Percentiles rank a stretch among this genome's conserved stretches.
Evolutionary conservation across 805 yeast species (phyloP).

Genomic region (Sporopachydermia quercuum): DNA sequence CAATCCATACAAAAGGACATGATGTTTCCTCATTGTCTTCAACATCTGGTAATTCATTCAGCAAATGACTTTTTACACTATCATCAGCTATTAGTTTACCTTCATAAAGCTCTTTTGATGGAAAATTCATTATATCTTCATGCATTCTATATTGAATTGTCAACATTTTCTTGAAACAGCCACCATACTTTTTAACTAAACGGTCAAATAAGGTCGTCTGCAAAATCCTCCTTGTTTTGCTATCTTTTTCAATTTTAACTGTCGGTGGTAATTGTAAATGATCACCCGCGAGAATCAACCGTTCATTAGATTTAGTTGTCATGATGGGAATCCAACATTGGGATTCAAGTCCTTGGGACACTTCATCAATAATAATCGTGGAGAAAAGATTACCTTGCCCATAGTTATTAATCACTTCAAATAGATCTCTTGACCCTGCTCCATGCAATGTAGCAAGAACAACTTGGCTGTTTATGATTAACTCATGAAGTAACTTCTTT

Average conservation of each 20-base stretch:
- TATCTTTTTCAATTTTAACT: conserved; percentile 39
- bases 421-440: conserved; percentile 57
- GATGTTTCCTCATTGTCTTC: conserved; percentile 38
- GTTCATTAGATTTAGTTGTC: conserved; percentile 38
- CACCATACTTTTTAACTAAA: conserved; percentile 34
- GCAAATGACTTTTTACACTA: conserved; percentile 34
- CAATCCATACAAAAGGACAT: conserved; percentile 63
- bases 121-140: conserved; percentile 57
- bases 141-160: conserved; percentile 86
- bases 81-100: conserved; percentile 47
- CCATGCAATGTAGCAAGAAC: conserved; percentile 82
- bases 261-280: conserved; percentile 89
- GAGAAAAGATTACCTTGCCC: conserved; percentile 37
- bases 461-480: conserved; percentile 48
- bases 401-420: conserved; percentile 28
- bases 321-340: conserved; percentile 93
- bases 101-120: conserved; percentile 52
- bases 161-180: conserved; percentile 38
- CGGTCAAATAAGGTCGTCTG: conserved; percentile 73
- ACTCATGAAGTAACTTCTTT: conserved; percentile 39
- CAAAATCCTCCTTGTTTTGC: conserved; percentile 28
- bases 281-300: conserved; percentile 81
- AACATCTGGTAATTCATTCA: conserved; percentile 40
- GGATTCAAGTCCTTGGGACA: conserved; percentile 86
- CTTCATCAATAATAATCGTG: conserved; percentile 84